Percentiles rank a stretch among this genome's conserved stretches.
Evolutionary conservation across 192 early-diverging fungal species (phyloP).

Genomic region (Coemansia sp.): DNA sequence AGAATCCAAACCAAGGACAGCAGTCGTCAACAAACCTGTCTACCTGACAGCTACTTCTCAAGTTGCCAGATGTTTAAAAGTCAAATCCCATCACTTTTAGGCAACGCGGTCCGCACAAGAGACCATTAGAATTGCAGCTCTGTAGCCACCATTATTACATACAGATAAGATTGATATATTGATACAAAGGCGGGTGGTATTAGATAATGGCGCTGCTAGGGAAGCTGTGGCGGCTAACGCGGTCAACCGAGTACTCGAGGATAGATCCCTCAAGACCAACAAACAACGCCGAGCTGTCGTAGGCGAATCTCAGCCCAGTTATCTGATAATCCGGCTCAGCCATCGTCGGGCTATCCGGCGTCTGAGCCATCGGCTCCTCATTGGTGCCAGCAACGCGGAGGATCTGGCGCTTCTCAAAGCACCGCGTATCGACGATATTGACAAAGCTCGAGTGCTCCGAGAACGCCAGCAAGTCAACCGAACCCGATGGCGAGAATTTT

Average conservation of each 20-base stretch:
- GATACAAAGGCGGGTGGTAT: slow-evolving; percentile 4
- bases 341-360: slow-evolving; percentile 14
- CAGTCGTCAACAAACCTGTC: too few relatives aligned
- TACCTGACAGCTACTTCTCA: too few relatives aligned
- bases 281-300: slow-evolving; percentile 80
- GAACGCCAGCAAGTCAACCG: slow-evolving; percentile 80
- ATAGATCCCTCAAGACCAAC: slow-evolving; percentile 86
- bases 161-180: not conserved
- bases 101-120: too few relatives aligned
- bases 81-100: too few relatives aligned
- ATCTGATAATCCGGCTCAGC: slow-evolving; percentile 69
- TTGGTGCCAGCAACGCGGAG: slow-evolving; percentile 64
- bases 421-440: slow-evolving; percentile 87
- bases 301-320: slow-evolving; percentile 79
- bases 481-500: slow-evolving; percentile 89
- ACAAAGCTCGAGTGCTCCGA: slow-evolving; percentile 74
- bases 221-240: slow-evolving; percentile 75
- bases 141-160: too few relatives aligned
- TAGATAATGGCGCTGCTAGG: slow-evolving; percentile 74
- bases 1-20: too few relatives aligned
- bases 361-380: not conserved
- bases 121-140: too few relatives aligned
- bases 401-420: slow-evolving; percentile 77
- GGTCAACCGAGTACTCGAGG: slow-evolving; percentile 81
- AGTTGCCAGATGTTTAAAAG: too few relatives aligned